These are phyloP conservation scores for Penicillium lagena DNA, from an alignment of 495 filamentous ascomycete genomes.

Conservation along the genomic window DNA sequence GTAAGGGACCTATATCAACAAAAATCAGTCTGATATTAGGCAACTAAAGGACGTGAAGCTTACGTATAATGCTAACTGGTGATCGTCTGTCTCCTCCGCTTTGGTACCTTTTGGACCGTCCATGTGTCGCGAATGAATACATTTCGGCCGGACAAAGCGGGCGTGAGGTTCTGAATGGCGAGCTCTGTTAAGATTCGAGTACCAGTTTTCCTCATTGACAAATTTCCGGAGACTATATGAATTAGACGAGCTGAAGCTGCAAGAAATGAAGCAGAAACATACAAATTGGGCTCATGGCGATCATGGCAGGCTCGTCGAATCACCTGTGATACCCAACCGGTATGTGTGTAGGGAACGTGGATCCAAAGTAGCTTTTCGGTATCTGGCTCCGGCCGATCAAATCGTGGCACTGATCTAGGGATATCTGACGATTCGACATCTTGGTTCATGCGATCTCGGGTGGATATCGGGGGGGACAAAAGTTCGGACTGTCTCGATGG, in stretches of 20 bases:
- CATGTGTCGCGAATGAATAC: conserved; percentile 26
- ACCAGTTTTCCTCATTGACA: conserved; percentile 41
- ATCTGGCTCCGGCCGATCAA: conserved; percentile 32
- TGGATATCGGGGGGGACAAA: conserved; percentile 19
- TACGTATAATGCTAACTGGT: conserved; percentile 37
- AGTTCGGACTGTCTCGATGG: conserved; percentile 15
- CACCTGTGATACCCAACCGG: conserved; percentile 52
- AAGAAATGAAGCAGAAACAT: neutral
- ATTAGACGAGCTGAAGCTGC: no score
- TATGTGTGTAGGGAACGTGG: conserved; percentile 60
- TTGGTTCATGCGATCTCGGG: conserved; percentile 21
- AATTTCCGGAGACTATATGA: conserved; percentile 42
- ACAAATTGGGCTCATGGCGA: conserved; percentile 26
- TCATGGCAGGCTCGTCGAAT: conserved; percentile 16
- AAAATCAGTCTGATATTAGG: neutral
- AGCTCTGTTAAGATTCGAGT: conserved; percentile 35
- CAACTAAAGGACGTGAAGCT: conserved; percentile 2
- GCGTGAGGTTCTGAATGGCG: conserved; percentile 42
- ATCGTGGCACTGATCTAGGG: conserved; percentile 26
- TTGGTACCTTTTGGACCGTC: conserved; percentile 19
- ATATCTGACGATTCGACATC: conserved; percentile 13
- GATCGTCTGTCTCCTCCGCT: conserved; percentile 18
- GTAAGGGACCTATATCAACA: conserved; percentile 12
- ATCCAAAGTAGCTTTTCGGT: conserved; percentile 57
- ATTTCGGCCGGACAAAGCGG: conserved; percentile 35